Evolutionary conservation across 192 early-diverging fungal species (phyloP), one percentile per base, ranked within the genome.

Genomic region (Pilaira anomala): DNA sequence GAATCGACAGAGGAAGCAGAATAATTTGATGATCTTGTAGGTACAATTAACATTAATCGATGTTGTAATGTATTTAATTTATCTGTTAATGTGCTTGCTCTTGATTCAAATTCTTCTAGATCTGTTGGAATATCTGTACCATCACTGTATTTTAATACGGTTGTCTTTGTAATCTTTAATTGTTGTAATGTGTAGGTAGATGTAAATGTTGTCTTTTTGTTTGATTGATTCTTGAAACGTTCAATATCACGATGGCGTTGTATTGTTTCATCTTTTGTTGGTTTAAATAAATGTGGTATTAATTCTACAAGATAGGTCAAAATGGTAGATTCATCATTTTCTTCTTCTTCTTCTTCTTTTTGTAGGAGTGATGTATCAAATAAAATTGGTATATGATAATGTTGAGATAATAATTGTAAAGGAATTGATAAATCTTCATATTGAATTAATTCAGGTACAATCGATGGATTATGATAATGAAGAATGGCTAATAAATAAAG

Each of bases 21-120:
- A 21, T 65, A 65, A 14, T 56, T 65, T 25, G 41, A 46, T 14
- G 59, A 65, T 26, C 63, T 52, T n/a, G 63, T 65, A 7, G 63
- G 63, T 16, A 65, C 53, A 25, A 65, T 52, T n/a, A 39, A 9
- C 13, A 18, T 25, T 11, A 65, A 24, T 7, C 63, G 52, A 46
- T 44, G 49, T 13, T 65, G 63, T 11, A 65, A 18, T 7, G 19
- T 11, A 12, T 12, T 45, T 7, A 65, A 42, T 21, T 56, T 65
- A 1, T 65, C 63, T 3, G 29, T 30, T 5, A 56, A 1, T 7
- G 40, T 26, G 3, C 52, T 33, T 8, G 52, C 39, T 16, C 63
- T 52, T 50, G 63, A 24, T 21, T 65, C 63, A 33, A 65, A 56
- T 19, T 54, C 52, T 25, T 56, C 26, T 25, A 65, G 26, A 12